These are phyloP conservation scores for Elaphomyces granulatus DNA, from an alignment of 495 filamentous ascomycete species.

Conservation along the genomic window DNA sequence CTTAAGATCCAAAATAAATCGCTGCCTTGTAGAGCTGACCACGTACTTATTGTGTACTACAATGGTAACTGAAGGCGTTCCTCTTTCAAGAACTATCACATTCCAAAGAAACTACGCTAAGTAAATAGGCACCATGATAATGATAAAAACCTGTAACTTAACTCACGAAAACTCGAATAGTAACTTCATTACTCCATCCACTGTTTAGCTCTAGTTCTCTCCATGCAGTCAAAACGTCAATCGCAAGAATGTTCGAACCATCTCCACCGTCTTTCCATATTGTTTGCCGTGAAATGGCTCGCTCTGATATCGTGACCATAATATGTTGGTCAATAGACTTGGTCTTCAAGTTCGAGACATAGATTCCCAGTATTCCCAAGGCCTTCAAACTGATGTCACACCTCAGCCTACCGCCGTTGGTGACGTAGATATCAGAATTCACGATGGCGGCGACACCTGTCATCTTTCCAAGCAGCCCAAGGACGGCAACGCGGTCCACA, in stretches of 20 bases:
- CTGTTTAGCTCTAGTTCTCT: constrained; percentile 51
- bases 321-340: constrained; percentile 49
- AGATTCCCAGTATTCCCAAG: constrained; percentile 60
- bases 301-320: constrained; percentile 61
- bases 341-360: constrained; percentile 47
- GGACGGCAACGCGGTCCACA: constrained; percentile 38
- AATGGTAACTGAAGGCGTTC: too few relatives aligned
- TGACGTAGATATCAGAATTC: constrained; percentile 37
- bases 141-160: too few relatives aligned
- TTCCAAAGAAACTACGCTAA: too few relatives aligned
- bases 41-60: too few relatives aligned
- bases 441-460: constrained; percentile 70
- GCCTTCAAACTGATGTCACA: constrained; percentile 62
- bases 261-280: constrained; percentile 41
- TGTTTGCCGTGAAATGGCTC: constrained; percentile 49
- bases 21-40: too few relatives aligned
- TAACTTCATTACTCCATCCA: constrained; percentile 76
- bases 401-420: constrained; percentile 44
- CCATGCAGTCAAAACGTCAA: constrained; percentile 73
- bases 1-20: too few relatives aligned
- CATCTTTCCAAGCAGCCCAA: constrained; percentile 82
- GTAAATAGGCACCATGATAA: too few relatives aligned
- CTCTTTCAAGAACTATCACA: too few relatives aligned
- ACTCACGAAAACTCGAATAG: constrained; percentile 46
- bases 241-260: constrained; percentile 47